Evolutionary conservation across 2,329 filamentous ascomycete genomes (phyloP), one percentile per base, ranked within the genome.

Genomic region (Scedosporium boydii): DNA sequence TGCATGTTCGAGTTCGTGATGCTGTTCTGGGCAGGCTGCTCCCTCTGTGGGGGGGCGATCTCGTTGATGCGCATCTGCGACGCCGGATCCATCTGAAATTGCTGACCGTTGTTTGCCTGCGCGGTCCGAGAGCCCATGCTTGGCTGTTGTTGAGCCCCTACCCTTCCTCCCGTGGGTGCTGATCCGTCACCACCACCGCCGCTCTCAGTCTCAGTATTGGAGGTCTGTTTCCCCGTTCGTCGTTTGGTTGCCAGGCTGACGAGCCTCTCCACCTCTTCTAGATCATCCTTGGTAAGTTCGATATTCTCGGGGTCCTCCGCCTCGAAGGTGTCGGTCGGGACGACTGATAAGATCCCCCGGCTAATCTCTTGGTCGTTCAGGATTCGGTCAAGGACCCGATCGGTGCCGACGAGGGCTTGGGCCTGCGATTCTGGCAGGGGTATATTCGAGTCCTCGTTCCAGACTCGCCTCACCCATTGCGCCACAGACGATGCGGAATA

Each of bases 311-410:
- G 75, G 63, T 89, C 87, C 65, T 92, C 87, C 16, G 18, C 80
- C 66, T 89, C 86, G 66, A 91, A 91, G 0, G 87, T 87, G 66
- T 93, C 88, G 0, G 87, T 89, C 46, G 87, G 81, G 3, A 83
- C 79, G 62, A 93, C 86, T 1, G 76, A 76, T 12, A 78, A 74
- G 58, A 90, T 82, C 7, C 74, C 72, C 10, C 69, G 63, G 10
- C 72, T 68, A 6, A 74, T 64, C 1, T 69, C 71, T 62, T 68
- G 70, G 58, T 75, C 74, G 4, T 69, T 59, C 5, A 82, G 72
- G 3, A 86, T 69, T 7, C 71, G 73, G 63, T 82, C 79, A 6
- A 92, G 74, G 18, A 90, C 79, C 1, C 48, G 65, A 69, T 96
- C 91, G 51, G 86, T 87, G 4, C 87, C 87, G 1, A 76, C 64